Conservation (phyloP, 2,329 filamentous ascomycete genomes). For the Colletotrichum australisinense region DNA sequence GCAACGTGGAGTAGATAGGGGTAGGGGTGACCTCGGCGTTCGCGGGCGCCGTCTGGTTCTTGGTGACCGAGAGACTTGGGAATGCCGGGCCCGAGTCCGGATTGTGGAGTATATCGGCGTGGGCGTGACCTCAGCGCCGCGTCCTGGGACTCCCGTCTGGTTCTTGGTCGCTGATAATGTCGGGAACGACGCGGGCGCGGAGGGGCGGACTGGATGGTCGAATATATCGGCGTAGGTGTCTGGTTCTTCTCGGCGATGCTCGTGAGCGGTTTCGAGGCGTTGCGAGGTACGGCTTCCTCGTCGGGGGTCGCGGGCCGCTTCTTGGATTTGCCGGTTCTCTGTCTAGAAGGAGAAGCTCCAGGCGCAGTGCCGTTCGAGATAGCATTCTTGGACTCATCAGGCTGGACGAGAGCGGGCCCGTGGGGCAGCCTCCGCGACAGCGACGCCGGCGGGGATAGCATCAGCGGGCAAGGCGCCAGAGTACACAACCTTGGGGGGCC, state of each 20-base stretch:
- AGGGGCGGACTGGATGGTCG: neutral
- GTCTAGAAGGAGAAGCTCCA: neutral
- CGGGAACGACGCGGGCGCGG: neutral
- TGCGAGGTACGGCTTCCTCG: neutral
- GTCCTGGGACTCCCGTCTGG: neutral
- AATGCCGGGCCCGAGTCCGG: neutral
- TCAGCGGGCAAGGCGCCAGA: slow-evolving; percentile 14
- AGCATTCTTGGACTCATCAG: neutral
- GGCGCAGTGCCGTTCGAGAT: neutral
- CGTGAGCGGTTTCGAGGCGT: neutral
- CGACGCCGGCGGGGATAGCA: slow-evolving; percentile 14
- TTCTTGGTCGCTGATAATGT: slow-evolving; percentile 16
- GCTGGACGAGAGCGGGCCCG: neutral
- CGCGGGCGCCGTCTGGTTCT: neutral
- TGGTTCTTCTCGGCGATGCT: neutral
- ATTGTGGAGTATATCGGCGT: neutral
- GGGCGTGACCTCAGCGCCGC: neutral
- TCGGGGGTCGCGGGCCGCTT: neutral
- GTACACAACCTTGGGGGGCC: slow-evolving; percentile 25
- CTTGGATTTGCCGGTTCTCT: neutral
- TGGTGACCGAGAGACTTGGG: neutral
- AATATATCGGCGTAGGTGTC: neutral
- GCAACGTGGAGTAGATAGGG: neutral
- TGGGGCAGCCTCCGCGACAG: neutral
- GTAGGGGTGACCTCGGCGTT: neutral